Conservation (phyloP, 257 asterid species). For the Penstemon eatonii region DNA sequence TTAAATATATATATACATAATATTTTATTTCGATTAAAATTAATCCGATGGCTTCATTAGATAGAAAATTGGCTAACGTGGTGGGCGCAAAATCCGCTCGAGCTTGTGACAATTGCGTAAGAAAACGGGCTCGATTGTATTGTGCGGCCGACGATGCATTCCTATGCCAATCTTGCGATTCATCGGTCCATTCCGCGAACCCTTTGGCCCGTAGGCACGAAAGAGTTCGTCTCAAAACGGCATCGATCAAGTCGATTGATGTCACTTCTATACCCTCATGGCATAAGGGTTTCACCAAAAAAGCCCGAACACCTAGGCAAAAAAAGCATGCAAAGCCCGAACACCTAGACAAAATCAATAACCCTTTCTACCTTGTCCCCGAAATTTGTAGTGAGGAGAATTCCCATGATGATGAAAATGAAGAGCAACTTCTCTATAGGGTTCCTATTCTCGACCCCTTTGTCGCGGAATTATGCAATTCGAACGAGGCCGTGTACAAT, state of each 20-base stretch:
- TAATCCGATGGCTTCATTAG: slow-evolving; percentile 43
- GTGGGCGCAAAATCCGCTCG: slow-evolving; percentile 66
- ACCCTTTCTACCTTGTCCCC: slow-evolving; percentile 55
- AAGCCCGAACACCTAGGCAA: slow-evolving; percentile 65
- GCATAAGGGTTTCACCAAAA: slow-evolving; percentile 67
- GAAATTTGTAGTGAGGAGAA: slow-evolving; percentile 60
- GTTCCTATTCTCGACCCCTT: slow-evolving; percentile 72
- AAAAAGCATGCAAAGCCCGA: slow-evolving; percentile 31
- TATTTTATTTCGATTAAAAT: not conserved
- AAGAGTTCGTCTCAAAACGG: slow-evolving; percentile 66
- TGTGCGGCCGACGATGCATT: slow-evolving; percentile 90
- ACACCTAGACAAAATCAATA: not conserved
- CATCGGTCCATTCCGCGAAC: slow-evolving; percentile 78
- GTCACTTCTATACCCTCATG: slow-evolving; percentile 42
- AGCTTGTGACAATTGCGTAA: slow-evolving; percentile 72
- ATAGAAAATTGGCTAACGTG: slow-evolving; percentile 47
- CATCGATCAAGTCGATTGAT: slow-evolving; percentile 30
- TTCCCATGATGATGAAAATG: slow-evolving; percentile 52
- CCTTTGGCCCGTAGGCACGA: slow-evolving; percentile 72
- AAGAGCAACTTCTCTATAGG: slow-evolving; percentile 66
- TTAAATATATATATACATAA: not conserved
- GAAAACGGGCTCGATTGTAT: slow-evolving; percentile 69
- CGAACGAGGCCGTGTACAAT: slow-evolving; percentile 13
- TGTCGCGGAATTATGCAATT: slow-evolving; percentile 43
- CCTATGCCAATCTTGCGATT: slow-evolving; percentile 70